Base-by-base conservation (phyloP, 345 rosid species). In the Euphorbia peplus region DNA sequence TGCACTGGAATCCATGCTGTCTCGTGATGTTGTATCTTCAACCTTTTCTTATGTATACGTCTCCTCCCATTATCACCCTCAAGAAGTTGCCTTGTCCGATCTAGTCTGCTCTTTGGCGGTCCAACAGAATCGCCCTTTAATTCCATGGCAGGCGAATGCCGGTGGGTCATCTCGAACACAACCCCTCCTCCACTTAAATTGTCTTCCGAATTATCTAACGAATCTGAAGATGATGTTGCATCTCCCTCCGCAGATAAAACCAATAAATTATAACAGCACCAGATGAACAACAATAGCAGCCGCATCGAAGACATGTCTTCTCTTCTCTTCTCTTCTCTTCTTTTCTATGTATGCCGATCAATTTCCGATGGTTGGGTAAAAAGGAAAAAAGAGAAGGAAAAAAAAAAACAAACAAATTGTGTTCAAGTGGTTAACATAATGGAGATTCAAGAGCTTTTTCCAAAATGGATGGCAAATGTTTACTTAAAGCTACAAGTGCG, bases 1-100 rank as follows among this genome's bases (percentile, higher is more conserved):
- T 70, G 68, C 41, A 79, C 24, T 0, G 82, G 82, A 0, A 72
- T 30, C 50, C 60, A 60, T 0, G 63, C 55, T 26, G 51, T 44
- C n/a, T n/a, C n/a, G n/a, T 32, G 46, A 0, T 24, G 2, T 0
- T 22, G 24, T 25, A 51, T 53, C 28, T 15, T 11, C 30, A 7
- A 16, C 39, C 61, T 14, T 62, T 42, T 75, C 61, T 4, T 64
- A 14, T 3, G 4, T 37, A 24, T 50, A 21, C 39, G 48, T 16
- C 25, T 66, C 42, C 81, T 52, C 9, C 54, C 51, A 41, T 16
- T 48, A 52, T 78, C 75, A n/a, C 62, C 25, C n/a, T 52, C 15
- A 18, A 70, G 10, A 0, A 73, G 62, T 53, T 63, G 66, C 28
- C 28, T 11, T 0, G 67, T 13, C 13, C 75, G 73, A 12, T 74